Conservation (phyloP, 2,329 filamentous ascomycete species). For the Didymosphaeria variabile region DNA sequence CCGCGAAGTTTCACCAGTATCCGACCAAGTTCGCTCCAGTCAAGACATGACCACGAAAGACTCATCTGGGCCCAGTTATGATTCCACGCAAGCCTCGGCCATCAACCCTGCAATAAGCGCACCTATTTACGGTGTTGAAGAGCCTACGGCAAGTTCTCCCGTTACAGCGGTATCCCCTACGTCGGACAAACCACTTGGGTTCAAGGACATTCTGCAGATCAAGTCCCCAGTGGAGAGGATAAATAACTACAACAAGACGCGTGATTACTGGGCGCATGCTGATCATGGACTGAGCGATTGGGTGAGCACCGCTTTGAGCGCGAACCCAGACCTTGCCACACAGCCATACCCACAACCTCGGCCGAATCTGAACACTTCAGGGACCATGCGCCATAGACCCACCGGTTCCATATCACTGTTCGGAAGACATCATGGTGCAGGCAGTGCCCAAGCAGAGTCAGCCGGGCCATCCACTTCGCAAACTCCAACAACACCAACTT, state of each 20-base stretch:
- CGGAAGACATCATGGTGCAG: conserved; percentile 43
- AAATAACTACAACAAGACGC: conserved; percentile 75
- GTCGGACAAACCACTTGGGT: conserved; percentile 59
- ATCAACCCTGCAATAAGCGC: conserved; percentile 17
- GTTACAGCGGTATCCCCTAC: conserved; percentile 32
- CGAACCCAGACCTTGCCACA: conserved; percentile 62
- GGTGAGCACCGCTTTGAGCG: conserved; percentile 60
- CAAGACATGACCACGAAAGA: conserved; percentile 13
- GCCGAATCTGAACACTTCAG: conserved; percentile 43
- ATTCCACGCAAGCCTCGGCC: conserved; percentile 24
- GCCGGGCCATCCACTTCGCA: conserved; percentile 36
- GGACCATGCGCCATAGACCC: conserved; percentile 44
- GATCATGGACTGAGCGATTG: conserved; percentile 77
- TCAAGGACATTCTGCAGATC: conserved; percentile 80
- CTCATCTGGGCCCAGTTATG: conserved; percentile 7
- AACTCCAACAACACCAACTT: conserved; percentile 35
- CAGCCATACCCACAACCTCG: conserved; percentile 31
- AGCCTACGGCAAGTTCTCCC: conserved; percentile 31
- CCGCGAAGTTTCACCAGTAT: conserved; percentile 25
- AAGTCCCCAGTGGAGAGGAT: conserved; percentile 74
- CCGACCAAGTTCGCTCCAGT: conserved; percentile 19
- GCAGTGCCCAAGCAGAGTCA: conserved; percentile 31
- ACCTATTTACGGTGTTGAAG: conserved; percentile 19
- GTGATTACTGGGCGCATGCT: conserved; percentile 73
- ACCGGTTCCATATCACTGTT: conserved; percentile 49